Evolutionary conservation across 129 eudicot genomes (phyloP), one percentile per base, ranked within the genome.

Genomic region (Silybum marianum): DNA sequence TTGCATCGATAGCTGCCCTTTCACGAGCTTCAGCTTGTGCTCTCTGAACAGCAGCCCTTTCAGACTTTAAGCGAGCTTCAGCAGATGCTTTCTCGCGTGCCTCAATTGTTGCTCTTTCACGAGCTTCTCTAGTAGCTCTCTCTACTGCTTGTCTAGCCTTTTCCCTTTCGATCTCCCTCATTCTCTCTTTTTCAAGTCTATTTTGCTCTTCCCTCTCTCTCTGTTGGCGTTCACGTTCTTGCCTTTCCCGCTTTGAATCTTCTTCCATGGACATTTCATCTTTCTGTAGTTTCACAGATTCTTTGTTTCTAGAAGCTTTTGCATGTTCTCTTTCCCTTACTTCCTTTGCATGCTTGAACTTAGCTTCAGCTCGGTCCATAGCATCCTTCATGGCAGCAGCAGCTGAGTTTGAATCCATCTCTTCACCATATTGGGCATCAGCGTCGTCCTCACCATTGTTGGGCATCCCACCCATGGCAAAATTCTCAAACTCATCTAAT

Each of bases 301-400:
- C 98, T 81, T 87, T 89, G 70, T 72, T 85, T 88, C 93, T 95
- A 87, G 92, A 87, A 25, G 97, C 87, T 86, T 88, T 95, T 62
- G 93, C 91, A 42, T 89, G 44, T 65, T 93, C 98, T 77, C 97
- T 89, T 79, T 95, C 99, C 34, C 99, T 91, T 65, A 87, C 90
- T 80, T 91, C 98, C 82, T 88, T 93, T 22, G 98, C 99, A 83
- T 95, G 97, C 83, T 87, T 93, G 71, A 95, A 95, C 82, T 88
- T 93, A 65, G 99, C 99, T 86, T 95, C 98, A 28, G 98, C 99
- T 79, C 90, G 85, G 69, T 91, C 99, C 99, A 95, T 90, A 73
- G 98, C 99, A 44, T 93, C 99, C 82, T 95, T 95, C 98, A 95
- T 95, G 25, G 98, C 98, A 80, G 92, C 98, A 74, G 97, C 93